These are phyloP conservation scores for Pharnaceum exiguum DNA, from an alignment of 148 eudicot genomes.

Conservation along the genomic window DNA sequence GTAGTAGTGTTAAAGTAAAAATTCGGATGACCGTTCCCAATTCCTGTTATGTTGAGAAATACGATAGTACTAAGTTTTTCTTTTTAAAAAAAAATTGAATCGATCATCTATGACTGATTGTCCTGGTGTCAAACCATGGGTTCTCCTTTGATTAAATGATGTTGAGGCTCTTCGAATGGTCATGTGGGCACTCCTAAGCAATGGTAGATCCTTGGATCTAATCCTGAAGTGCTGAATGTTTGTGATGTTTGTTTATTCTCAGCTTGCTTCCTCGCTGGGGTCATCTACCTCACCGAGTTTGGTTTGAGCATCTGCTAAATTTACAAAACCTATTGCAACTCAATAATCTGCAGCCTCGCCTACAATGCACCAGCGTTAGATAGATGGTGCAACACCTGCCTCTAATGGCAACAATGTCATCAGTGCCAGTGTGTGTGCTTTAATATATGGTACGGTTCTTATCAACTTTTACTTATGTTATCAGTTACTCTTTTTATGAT, in stretches of 20 bases:
- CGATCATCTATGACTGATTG: no score
- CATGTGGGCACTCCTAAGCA: constrained; percentile 39
- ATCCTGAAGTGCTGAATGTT: neutral
- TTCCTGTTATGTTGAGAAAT: no score
- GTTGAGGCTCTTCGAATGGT: constrained; percentile 23
- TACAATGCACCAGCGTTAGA: constrained; percentile 14
- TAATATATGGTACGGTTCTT: constrained; percentile 41
- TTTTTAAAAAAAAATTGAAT: no score
- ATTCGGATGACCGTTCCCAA: no score
- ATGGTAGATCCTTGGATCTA: constrained; percentile 28
- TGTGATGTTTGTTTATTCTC: neutral
- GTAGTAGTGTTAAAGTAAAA: no score
- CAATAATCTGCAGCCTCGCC: constrained; percentile 17
- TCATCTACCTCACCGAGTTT: constrained; percentile 20
- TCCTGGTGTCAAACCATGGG: no score
- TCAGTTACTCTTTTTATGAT: no score
- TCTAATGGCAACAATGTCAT: constrained; percentile 22
- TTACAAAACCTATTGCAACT: constrained; percentile 15
- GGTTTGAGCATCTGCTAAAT: constrained; percentile 13
- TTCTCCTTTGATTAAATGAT: no score
- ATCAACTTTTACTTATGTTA: neutral
- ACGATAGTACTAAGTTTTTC: no score
- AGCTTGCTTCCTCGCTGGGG: constrained; percentile 19
- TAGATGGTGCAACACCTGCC: neutral
- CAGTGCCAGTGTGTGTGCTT: constrained; percentile 11